phyloP scores from a whole-genome alignment of 2,329 filamentous ascomycete genomes.

The Xylaria sp. region DNA sequence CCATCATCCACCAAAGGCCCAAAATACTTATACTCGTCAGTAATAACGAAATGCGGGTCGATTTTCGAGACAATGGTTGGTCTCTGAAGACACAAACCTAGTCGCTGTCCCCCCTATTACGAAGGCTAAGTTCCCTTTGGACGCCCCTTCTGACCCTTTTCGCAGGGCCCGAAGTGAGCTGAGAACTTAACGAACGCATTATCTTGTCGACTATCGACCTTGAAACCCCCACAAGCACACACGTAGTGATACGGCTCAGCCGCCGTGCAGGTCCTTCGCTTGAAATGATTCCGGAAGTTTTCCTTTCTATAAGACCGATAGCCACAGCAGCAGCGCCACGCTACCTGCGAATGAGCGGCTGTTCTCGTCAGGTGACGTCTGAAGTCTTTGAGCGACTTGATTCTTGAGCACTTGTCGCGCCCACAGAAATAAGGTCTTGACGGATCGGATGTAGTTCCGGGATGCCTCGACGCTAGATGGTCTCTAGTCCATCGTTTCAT shows the following conservation, averaged over 20 bases:
- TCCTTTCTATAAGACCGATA: background rate
- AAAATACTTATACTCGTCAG: no score
- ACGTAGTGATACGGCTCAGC: background rate
- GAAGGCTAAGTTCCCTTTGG: background rate
- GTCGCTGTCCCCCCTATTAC: background rate
- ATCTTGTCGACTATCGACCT: background rate
- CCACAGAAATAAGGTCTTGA: constrained; percentile 17
- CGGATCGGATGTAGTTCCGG: background rate
- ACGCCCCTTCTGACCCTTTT: background rate
- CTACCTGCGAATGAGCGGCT: background rate
- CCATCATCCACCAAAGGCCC: no score
- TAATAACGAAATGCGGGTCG: no score
- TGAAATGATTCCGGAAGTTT: constrained; percentile 13
- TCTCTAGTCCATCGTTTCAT: background rate
- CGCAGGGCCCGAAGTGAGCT: constrained; percentile 3
- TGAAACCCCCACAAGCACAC: constrained; percentile 12
- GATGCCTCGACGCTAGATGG: constrained; percentile 15
- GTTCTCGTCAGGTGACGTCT: constrained; percentile 10
- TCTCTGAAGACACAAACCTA: background rate
- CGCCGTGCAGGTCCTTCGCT: background rate
- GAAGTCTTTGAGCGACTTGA: constrained; percentile 12
- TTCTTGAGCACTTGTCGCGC: background rate
- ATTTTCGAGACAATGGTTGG: background rate
- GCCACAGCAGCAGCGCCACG: constrained; percentile 15
- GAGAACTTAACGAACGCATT: background rate